phyloP scores from a whole-genome alignment of 78 protist genomes.

The Dictyostelium citrinum region DNA sequence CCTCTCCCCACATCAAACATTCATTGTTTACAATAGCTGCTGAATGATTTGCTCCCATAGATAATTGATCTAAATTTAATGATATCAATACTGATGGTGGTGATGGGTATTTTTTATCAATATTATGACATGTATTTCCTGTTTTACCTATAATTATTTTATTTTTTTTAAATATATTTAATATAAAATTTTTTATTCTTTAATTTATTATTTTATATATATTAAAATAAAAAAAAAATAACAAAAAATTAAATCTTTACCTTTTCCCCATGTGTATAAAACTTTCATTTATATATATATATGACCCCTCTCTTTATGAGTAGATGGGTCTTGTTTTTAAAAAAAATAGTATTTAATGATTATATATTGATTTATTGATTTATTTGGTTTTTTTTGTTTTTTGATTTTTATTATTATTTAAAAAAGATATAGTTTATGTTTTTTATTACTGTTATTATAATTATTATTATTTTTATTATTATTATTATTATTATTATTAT shows the following conservation, averaged over 20 bases:
- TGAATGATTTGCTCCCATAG: slow-evolving; percentile 58
- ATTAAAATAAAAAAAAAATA: too few relatives aligned
- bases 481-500: background rate
- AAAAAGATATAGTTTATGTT: too few relatives aligned
- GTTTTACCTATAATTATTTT: slow-evolving; percentile 34
- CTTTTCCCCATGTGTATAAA: slow-evolving; percentile 74
- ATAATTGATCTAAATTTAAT: slow-evolving; percentile 44
- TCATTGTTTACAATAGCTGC: slow-evolving; percentile 68
- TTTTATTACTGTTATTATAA: too few relatives aligned
- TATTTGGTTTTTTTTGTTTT: background rate
- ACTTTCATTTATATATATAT: slow-evolving; percentile 33
- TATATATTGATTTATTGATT: too few relatives aligned
- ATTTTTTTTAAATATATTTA: too few relatives aligned
- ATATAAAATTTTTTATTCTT: background rate
- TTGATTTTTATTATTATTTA: too few relatives aligned
- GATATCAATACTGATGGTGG: slow-evolving; percentile 69
- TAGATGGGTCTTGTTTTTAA: background rate
- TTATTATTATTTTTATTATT: too few relatives aligned
- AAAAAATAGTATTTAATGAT: background rate
- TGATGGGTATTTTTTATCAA: slow-evolving; percentile 58
- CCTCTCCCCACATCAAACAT: slow-evolving; percentile 78
- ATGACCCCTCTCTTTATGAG: background rate
- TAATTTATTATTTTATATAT: background rate
- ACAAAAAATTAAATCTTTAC: background rate
- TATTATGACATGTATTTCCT: slow-evolving; percentile 74